phyloP scores from a whole-genome alignment of 2,329 filamentous ascomycete species.

The Coleophoma cylindrospora region DNA sequence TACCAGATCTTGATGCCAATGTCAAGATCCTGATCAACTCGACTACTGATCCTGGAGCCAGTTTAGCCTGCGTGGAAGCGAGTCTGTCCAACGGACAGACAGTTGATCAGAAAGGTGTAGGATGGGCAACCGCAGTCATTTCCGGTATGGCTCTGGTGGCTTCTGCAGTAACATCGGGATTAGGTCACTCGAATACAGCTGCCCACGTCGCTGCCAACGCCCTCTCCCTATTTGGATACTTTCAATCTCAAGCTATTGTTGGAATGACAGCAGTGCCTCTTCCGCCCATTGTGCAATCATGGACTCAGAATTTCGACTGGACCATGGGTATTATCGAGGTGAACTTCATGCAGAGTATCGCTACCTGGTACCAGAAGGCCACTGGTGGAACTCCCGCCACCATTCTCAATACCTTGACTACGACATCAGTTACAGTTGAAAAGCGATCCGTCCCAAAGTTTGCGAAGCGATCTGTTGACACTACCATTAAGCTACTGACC shows the following conservation, averaged over 20 bases:
- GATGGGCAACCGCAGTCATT: slow-evolving; percentile 85
- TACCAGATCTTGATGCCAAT: slow-evolving; percentile 86
- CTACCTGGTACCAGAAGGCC: slow-evolving; percentile 92
- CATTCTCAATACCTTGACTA: slow-evolving; percentile 68
- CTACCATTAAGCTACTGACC: slow-evolving; percentile 22
- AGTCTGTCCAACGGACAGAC: slow-evolving; percentile 87
- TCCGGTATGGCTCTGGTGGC: slow-evolving; percentile 78
- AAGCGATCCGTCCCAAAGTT: slow-evolving; percentile 41
- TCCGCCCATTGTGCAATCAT: slow-evolving; percentile 83
- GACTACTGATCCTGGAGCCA: slow-evolving; percentile 48
- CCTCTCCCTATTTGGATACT: slow-evolving; percentile 89
- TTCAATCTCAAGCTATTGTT: slow-evolving; percentile 89
- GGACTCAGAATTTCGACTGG: slow-evolving; percentile 98
- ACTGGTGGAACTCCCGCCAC: slow-evolving; percentile 83
- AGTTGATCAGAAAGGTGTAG: slow-evolving; percentile 81
- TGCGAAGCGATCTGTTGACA: slow-evolving; percentile 42
- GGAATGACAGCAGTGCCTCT: slow-evolving; percentile 77
- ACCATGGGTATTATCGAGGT: slow-evolving; percentile 92
- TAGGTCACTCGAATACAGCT: slow-evolving; percentile 90
- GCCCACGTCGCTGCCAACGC: slow-evolving; percentile 93
- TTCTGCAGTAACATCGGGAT: slow-evolving; percentile 82
- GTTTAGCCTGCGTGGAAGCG: slow-evolving; percentile 83
- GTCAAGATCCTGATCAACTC: slow-evolving; percentile 79
- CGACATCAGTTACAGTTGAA: slow-evolving; percentile 74
- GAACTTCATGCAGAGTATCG: slow-evolving; percentile 80